Evolutionary conservation across 305 asterid species (phyloP).

Genomic region (Fraxinus baroniana): DNA sequence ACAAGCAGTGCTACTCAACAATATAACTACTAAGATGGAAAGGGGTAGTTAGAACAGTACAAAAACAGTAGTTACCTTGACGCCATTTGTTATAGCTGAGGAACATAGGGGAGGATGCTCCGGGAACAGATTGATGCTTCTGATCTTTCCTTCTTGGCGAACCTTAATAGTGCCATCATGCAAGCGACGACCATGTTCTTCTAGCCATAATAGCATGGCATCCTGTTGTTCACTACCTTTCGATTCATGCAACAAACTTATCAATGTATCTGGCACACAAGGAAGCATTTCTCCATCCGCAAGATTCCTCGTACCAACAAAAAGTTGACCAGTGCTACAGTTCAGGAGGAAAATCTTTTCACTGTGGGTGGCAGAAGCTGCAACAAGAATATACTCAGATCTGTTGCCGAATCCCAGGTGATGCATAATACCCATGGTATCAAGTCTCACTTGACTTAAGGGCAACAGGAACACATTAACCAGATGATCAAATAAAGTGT

Average conservation of each 20-base stretch:
- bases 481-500: constrained; percentile 60
- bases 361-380: constrained; percentile 54
- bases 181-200: constrained; percentile 77
- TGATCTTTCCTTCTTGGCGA: constrained; percentile 47
- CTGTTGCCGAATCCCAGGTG: constrained; percentile 41
- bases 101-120: constrained; percentile 74
- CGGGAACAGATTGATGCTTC: constrained; percentile 72
- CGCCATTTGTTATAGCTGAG: constrained; percentile 70
- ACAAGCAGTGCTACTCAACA: background rate
- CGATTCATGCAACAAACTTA: constrained; percentile 47
- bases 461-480: constrained; percentile 85
- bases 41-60: background rate
- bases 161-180: constrained; percentile 65
- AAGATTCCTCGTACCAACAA: constrained; percentile 75
- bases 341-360: constrained; percentile 69
- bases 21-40: background rate
- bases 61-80: constrained; percentile 51
- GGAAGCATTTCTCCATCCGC: constrained; percentile 72
- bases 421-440: constrained; percentile 40
- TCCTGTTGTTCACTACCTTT: constrained; percentile 58
- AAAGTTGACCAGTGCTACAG: constrained; percentile 76
- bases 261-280: constrained; percentile 70
- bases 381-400: constrained; percentile 59
- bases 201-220: constrained; percentile 89
- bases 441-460: constrained; percentile 46